A percentile compares a stretch with the other conserved stretches of the same genome.
Evolutionary conservation across 2,329 filamentous ascomycete genomes (phyloP).

Genomic region (Cadophora gregata): DNA sequence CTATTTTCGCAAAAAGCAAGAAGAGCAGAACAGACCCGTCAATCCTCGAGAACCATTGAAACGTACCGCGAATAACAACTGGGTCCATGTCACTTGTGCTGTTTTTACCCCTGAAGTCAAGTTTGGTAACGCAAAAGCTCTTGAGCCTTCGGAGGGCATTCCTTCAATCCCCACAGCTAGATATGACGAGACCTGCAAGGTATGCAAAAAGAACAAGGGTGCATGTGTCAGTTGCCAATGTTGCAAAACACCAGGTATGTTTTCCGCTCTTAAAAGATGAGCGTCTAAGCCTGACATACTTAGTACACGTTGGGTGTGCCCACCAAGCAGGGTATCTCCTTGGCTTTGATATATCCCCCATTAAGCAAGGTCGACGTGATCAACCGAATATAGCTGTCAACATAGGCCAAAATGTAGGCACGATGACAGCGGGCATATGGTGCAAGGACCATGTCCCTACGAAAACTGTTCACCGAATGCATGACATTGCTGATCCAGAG

Average conservation of each 20-base stretch:
- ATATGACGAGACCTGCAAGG: constrained; percentile 81
- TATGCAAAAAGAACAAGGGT: constrained; percentile 77
- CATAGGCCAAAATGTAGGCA: constrained; percentile 79
- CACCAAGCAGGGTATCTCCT: constrained; percentile 81
- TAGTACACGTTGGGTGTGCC: constrained; percentile 87
- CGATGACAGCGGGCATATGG: constrained; percentile 86
- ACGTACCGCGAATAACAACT: constrained; percentile 94
- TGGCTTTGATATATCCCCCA: constrained; percentile 87
- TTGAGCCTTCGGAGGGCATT: constrained; percentile 90
- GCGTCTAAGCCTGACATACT: constrained; percentile 19
- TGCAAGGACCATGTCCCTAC: constrained; percentile 85
- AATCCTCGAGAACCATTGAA: constrained; percentile 91
- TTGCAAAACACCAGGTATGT: constrained; percentile 60
- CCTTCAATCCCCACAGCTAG: constrained; percentile 75
- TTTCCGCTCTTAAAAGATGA: constrained; percentile 6
- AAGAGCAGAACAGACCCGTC: constrained; percentile 80
- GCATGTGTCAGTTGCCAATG: constrained; percentile 85
- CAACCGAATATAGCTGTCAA: constrained; percentile 75
- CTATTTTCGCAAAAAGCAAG: constrained; percentile 83
- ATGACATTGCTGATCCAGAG: constrained; percentile 71
- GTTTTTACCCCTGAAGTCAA: constrained; percentile 92
- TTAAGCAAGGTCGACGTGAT: constrained; percentile 88
- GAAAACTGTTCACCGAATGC: constrained; percentile 79
- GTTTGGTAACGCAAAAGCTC: constrained; percentile 81
- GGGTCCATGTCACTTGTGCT: constrained; percentile 95